Percentiles rank a stretch among this genome's conserved stretches.
Evolutionary conservation across 345 rosid species (phyloP).

Genomic region (Ailanthus altissimus): DNA sequence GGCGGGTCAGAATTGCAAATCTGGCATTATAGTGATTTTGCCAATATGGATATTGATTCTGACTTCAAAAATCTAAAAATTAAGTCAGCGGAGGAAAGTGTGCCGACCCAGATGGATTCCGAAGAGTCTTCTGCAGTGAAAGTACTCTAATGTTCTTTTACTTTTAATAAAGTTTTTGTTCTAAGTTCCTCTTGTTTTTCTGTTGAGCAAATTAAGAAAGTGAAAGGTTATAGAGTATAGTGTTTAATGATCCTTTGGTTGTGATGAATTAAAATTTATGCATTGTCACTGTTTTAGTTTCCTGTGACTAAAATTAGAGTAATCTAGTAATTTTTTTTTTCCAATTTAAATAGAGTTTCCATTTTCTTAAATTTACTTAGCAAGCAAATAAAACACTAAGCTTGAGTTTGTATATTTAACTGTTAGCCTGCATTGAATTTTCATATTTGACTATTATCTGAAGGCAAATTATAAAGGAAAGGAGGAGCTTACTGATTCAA

Average conservation of each 20-base stretch:
- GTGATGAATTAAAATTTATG: background rate
- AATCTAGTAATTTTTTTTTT: background rate
- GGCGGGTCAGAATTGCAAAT: background rate
- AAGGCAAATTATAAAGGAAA: constrained; percentile 43
- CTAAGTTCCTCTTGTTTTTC: background rate
- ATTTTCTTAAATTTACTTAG: constrained; percentile 10
- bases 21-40: background rate
- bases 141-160: background rate
- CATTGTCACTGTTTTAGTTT: constrained; percentile 7
- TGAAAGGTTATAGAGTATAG: background rate
- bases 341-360: background rate
- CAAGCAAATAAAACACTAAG: background rate
- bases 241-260: background rate
- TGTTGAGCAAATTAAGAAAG: background rate
- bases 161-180: background rate
- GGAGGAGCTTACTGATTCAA: constrained; percentile 50
- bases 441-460: constrained; percentile 13
- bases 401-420: background rate
- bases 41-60: constrained; percentile 56
- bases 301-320: background rate
- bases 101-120: constrained; percentile 44
- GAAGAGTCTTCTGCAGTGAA: constrained; percentile 7
- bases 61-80: constrained; percentile 25
- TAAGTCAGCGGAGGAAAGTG: constrained; percentile 37
- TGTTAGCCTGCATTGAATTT: background rate